These are phyloP conservation scores for Tuber indicum DNA, from an alignment of 495 filamentous ascomycete species.

Conservation along the genomic window DNA sequence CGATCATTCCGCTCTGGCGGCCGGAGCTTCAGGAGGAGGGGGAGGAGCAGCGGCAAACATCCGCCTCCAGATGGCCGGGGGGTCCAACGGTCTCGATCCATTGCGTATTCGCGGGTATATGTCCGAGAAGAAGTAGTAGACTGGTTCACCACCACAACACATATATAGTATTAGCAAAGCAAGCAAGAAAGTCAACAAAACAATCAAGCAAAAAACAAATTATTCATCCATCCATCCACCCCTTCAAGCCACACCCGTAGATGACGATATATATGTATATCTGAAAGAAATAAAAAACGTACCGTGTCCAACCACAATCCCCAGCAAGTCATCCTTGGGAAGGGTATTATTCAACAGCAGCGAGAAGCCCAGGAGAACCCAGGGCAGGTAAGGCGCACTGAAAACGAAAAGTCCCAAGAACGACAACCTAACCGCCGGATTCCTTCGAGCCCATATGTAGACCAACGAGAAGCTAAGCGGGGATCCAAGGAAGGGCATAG, in stretches of 20 bases:
- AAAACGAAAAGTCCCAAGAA: slow-evolving; percentile 88
- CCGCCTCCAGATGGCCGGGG: slow-evolving; percentile 83
- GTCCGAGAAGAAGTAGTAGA: slow-evolving; percentile 98
- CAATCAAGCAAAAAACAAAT: not conserved
- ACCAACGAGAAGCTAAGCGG: slow-evolving; percentile 84
- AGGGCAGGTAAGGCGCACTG: slow-evolving; percentile 87
- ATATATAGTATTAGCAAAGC: slow-evolving; percentile 11
- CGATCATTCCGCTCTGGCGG: slow-evolving; percentile 35
- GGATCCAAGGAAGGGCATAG: slow-evolving; percentile 85
- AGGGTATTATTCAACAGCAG: slow-evolving; percentile 75
- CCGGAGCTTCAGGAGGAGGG: slow-evolving; percentile 42
- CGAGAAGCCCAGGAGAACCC: slow-evolving; percentile 90
- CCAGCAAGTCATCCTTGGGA: slow-evolving; percentile 93
- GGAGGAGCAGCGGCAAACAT: slow-evolving; percentile 54
- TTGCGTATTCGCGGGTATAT: slow-evolving; percentile 87
- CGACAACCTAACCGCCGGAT: slow-evolving; percentile 83
- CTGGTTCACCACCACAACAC: slow-evolving; percentile 31
- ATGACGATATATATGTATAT: slow-evolving; percentile 5
- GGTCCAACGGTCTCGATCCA: slow-evolving; percentile 79
- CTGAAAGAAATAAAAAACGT: slow-evolving; percentile 25
- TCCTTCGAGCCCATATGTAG: slow-evolving; percentile 97
- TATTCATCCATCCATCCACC: not conserved
- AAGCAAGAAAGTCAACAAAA: not conserved
- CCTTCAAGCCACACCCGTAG: not conserved
- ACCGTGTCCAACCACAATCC: slow-evolving; percentile 82